These are phyloP conservation scores for Trifolium dubium DNA, from an alignment of 306 rosid genomes.

Conservation along the genomic window DNA sequence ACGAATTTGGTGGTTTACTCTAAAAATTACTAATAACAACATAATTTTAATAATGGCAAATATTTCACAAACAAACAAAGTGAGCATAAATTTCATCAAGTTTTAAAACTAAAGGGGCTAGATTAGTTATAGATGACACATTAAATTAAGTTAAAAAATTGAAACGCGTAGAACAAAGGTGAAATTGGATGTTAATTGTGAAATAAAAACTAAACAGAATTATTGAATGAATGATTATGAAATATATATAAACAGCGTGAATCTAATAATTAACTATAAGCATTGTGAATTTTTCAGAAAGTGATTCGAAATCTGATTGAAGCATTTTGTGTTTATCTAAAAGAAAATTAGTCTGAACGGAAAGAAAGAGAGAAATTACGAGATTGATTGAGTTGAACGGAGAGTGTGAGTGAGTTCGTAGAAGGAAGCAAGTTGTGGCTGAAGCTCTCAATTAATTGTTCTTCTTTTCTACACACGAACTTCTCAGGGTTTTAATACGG, in stretches of 20 bases:
- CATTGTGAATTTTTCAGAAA: background rate
- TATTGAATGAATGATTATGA: too few relatives aligned
- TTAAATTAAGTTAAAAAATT: too few relatives aligned
- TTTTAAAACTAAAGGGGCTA: background rate
- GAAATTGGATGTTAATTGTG: background rate
- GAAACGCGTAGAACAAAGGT: background rate
- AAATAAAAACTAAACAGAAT: background rate
- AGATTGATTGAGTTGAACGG: background rate
- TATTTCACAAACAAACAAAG: conserved; percentile 14
- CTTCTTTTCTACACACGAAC: background rate
- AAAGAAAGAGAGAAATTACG: background rate
- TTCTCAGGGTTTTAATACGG: conserved; percentile 4
- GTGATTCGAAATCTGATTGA: background rate
- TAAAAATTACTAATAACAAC: background rate
- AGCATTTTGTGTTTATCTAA: background rate
- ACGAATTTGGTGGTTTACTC: too few relatives aligned
- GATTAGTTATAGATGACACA: too few relatives aligned
- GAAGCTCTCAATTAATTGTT: background rate
- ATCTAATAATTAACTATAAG: background rate
- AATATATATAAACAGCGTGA: background rate
- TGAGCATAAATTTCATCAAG: background rate
- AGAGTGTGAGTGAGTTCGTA: background rate
- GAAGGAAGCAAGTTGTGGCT: background rate
- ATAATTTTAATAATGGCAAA: background rate
- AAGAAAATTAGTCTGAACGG: background rate